Conservation (phyloP, 2,329 filamentous ascomycete species). For the Fusarium sp. region DNA sequence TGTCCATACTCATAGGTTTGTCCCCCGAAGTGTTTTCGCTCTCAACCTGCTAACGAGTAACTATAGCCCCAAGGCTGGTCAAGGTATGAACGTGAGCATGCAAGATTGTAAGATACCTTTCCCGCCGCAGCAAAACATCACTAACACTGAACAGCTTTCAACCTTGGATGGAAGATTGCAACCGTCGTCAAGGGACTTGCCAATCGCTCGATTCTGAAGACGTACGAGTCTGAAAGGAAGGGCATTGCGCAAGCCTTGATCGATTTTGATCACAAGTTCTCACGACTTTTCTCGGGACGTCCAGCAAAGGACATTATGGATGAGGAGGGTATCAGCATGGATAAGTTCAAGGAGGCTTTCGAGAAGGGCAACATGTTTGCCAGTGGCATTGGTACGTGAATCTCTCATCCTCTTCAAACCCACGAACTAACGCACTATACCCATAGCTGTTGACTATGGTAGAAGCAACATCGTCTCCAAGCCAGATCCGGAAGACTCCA, state of each 20-base stretch:
- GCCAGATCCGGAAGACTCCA: background rate
- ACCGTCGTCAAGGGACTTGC: constrained; percentile 49
- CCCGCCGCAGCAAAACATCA: background rate
- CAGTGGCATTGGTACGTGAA: constrained; percentile 18
- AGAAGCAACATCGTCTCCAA: constrained; percentile 21
- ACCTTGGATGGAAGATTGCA: constrained; percentile 67
- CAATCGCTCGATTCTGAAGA: constrained; percentile 47
- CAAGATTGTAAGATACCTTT: constrained; percentile 58
- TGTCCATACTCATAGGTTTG: constrained; percentile 59
- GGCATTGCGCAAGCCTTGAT: constrained; percentile 57
- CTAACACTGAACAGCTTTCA: constrained; percentile 42
- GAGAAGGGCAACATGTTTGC: constrained; percentile 61
- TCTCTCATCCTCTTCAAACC: background rate
- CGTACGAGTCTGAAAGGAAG: constrained; percentile 63
- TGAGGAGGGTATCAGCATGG: constrained; percentile 69
- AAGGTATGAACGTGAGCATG: constrained; percentile 79
- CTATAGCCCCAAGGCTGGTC: constrained; percentile 68
- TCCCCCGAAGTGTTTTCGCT: background rate
- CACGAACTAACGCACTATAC: background rate
- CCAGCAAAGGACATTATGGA: constrained; percentile 69
- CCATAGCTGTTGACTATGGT: constrained; percentile 21
- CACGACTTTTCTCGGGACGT: constrained; percentile 40
- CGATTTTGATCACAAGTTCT: constrained; percentile 53
- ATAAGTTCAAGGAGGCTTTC: constrained; percentile 70
- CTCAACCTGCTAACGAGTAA: background rate